Percentiles rank a stretch among this genome's conserved stretches.
phyloP scores from a whole-genome alignment of 2,329 filamentous ascomycete species.

The Scedosporium minutisporum region DNA sequence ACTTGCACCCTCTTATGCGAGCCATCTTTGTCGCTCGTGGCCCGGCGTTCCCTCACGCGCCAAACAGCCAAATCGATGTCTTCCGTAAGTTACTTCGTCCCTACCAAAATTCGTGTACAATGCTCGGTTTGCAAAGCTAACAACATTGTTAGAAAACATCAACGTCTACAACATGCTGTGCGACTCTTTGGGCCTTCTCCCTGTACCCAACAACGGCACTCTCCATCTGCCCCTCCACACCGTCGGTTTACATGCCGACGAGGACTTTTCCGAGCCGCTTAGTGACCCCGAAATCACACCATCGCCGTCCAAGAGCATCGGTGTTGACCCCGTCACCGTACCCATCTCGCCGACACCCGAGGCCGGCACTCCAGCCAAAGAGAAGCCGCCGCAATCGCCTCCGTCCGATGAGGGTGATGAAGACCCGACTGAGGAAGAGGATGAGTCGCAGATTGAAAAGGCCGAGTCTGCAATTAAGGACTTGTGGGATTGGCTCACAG shows the following conservation, averaged over 20 bases:
- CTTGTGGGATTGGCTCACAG: slow-evolving; percentile 43
- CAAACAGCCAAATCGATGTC: slow-evolving; percentile 66
- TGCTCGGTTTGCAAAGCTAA: not conserved
- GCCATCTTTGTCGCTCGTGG: slow-evolving; percentile 90
- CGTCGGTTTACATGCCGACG: slow-evolving; percentile 49
- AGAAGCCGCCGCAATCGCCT: not conserved
- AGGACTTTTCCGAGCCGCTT: slow-evolving; percentile 37
- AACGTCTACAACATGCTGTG: slow-evolving; percentile 94
- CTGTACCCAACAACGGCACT: slow-evolving; percentile 80
- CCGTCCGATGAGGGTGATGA: slow-evolving; percentile 9
- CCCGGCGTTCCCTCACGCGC: slow-evolving; percentile 79
- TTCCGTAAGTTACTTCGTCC: slow-evolving; percentile 60
- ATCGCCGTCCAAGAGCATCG: not conserved
- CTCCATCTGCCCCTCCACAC: slow-evolving; percentile 60
- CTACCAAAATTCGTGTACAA: not conserved
- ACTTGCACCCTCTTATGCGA: slow-evolving; percentile 89
- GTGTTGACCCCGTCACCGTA: slow-evolving; percentile 10
- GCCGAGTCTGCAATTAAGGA: slow-evolving; percentile 20
- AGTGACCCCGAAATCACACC: slow-evolving; percentile 35
- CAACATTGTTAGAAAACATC: slow-evolving; percentile 59
- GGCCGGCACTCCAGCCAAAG: not conserved
- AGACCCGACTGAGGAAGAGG: slow-evolving; percentile 5
- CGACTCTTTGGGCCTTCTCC: slow-evolving; percentile 67
- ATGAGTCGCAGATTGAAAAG: slow-evolving; percentile 14
- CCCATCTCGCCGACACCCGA: slow-evolving; percentile 11